Base-by-base conservation (phyloP, 2,329 filamentous ascomycete genomes). In the Ophiostoma quercus region DNA sequence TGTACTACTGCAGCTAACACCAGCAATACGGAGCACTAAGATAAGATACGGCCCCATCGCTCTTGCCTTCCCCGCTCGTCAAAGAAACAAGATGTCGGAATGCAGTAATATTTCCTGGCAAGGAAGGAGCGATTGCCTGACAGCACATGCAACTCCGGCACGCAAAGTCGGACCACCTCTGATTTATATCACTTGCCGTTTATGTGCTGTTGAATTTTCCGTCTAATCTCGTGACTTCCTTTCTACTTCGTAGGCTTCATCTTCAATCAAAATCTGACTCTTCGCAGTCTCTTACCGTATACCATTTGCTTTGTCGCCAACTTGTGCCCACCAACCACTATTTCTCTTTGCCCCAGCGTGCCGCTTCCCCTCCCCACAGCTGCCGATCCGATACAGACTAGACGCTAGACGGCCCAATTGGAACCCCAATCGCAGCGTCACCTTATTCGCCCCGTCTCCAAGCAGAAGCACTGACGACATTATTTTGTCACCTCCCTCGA, bases 61-160 rank as follows among this genome's bases (percentile, higher is more conserved):
- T 65, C 32, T 65, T 39, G n/a, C 34, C 62, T 65, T 65, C 62
- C 62, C 62, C 62, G 62, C 62, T 65, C 62, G 19, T 39, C 34
- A 22, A 41, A 65, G 62, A 63, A 65, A 22, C 62, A 65, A 41
- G 62, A 39, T 39, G n/a, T 11, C 32, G 22, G 34, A 65, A 65
- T 39, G 5, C 62, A 37, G 29, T 63, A 37, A 63, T 37, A 19
- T 29, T 62, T 29, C 51, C 51, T 12, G 60, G 60, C 60, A 63
- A 37, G 32, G 60, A 63, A 39, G 62, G 62, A 39, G 34, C 32
- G 57, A 34, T 14, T 29, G 34, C 29, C 57, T 34, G 29, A 8
- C 57, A 34, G 29, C 29, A 63, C 32, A 63, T 63, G 60, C 60
- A 62, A 29, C 51, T 43, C 41, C 16, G 19, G 43, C 22, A 57